A percentile compares a stretch with the other conserved stretches of the same genome.
phyloP scores from a whole-genome alignment of 1,284 basidiomycete genomes.

The Boletus hoseneyae region DNA sequence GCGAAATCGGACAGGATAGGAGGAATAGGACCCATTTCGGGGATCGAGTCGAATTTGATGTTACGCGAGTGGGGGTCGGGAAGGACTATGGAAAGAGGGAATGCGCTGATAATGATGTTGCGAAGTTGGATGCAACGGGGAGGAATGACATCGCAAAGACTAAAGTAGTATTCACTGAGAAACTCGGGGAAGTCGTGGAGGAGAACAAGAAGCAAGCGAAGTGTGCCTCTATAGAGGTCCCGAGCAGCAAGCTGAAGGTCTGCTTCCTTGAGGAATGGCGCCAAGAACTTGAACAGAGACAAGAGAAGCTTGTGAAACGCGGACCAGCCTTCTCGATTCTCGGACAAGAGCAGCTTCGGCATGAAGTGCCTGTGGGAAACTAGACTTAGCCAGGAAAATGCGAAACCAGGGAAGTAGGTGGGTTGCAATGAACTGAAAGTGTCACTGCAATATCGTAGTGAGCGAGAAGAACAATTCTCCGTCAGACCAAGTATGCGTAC shows the following conservation, averaged over 20 bases:
- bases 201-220: conserved; percentile 89
- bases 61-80: conserved; percentile 86
- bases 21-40: conserved; percentile 89
- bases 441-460: conserved; percentile 54
- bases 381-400: conserved; percentile 97
- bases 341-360: conserved; percentile 87
- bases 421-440: conserved; percentile 96
- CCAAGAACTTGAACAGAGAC: conserved; percentile 91
- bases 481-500: conserved; percentile 37
- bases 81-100: conserved; percentile 82
- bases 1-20: conserved; percentile 90
- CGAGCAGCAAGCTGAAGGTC: conserved; percentile 83
- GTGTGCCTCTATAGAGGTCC: conserved; percentile 89
- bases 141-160: conserved; percentile 91
- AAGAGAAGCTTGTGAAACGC: conserved; percentile 94
- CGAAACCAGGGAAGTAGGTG: conserved; percentile 95
- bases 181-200: conserved; percentile 99
- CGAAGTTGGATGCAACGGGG: conserved; percentile 93
- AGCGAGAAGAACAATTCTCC: conserved; percentile 11
- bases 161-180: conserved; percentile 95
- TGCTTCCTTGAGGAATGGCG: conserved; percentile 84
- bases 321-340: conserved; percentile 91
- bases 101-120: conserved; percentile 95
- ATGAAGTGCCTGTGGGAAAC: conserved; percentile 97
- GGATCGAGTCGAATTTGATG: conserved; percentile 66